Base-by-base conservation (phyloP, 2,329 filamentous ascomycete genomes). In the Dactylellina cionopaga region DNA sequence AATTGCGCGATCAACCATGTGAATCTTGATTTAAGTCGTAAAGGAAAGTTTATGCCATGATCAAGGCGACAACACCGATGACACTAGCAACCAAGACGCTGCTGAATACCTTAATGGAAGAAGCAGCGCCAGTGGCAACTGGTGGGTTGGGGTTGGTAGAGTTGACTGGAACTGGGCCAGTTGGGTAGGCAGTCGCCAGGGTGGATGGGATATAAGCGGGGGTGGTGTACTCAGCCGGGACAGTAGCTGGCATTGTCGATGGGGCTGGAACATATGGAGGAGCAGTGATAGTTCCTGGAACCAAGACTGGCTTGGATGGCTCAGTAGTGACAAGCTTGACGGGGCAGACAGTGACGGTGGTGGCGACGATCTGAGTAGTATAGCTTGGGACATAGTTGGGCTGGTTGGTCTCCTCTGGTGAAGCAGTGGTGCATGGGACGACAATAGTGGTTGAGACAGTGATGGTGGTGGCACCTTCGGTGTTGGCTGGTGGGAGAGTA, bases 401-500 rank as follows among this genome's bases (percentile, higher is more conserved):
- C 24, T 44, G 7, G 17, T 5, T 44, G 29, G 58, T 64, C n/a
- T 39, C 41, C n/a, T 35, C 31, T 47, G 66, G 58, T 33, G 52
- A 24, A 5, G 31, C 51, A 15, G 49, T 60, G 19, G 68, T 65
- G 52, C 19, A 54, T 54, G 68, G 68, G 44, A 72, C 68, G 25
- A 64, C 54, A 11, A 72, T 51, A 11, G 59, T 65, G 44, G 68
- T 72, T 0, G 83, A 83, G 11, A 84, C 81, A 19, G 81, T 82
- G 72, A 82, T 77, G 4, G 80, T 80, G 68, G 77, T 80, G 35
- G 79, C 71, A 27, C 63, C 47, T n/a, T n/a, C 51, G 5, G 52
- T 80, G 24, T 79, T 79, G 33, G 76, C 77, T 51, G 69, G 85
- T 78, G 87, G 84, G 80, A 89, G 85, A 62, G 84, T 85, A 77